Percentiles rank a stretch among this genome's conserved stretches.
phyloP scores from a whole-genome alignment of 257 asterid species.

The Jacaranda mimosifolia region DNA sequence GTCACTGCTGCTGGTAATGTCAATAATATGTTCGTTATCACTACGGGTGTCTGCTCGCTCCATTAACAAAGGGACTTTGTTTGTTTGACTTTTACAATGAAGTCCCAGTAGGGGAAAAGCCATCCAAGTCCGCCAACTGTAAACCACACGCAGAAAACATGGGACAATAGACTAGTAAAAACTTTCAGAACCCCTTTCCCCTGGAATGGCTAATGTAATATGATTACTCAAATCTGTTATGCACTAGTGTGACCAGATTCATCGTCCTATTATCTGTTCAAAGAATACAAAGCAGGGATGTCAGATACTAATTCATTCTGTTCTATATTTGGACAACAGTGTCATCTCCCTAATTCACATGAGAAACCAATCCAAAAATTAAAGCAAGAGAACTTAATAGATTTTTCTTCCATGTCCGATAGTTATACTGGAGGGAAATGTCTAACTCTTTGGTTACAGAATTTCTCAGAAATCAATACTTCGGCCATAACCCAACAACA shows the following conservation, averaged over 20 bases:
- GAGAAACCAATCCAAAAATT: neutral
- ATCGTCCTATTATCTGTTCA: conserved; percentile 37
- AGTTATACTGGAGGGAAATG: neutral
- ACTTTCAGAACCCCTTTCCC: conserved; percentile 30
- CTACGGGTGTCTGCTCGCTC: conserved; percentile 57
- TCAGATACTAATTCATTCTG: conserved; percentile 29
- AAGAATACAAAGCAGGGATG: conserved; percentile 29
- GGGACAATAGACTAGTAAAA: conserved; percentile 43
- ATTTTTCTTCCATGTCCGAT: neutral
- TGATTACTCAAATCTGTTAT: conserved; percentile 24
- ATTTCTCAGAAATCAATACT: neutral
- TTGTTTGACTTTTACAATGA: conserved; percentile 60
- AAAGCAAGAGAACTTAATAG: neutral
- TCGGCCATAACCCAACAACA: neutral
- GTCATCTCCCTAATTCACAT: neutral
- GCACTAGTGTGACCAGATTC: conserved; percentile 25
- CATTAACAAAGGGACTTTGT: conserved; percentile 68
- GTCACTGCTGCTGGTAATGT: conserved; percentile 64
- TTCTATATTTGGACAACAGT: conserved; percentile 5
- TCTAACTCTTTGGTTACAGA: neutral
- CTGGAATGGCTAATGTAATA: neutral
- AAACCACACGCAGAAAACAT: conserved; percentile 52
- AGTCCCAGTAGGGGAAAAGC: conserved; percentile 68
- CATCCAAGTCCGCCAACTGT: conserved; percentile 61
- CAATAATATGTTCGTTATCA: conserved; percentile 65